These are phyloP conservation scores for Xylaria sp. DNA, from an alignment of 2,329 filamentous ascomycete genomes.

Conservation along the genomic window DNA sequence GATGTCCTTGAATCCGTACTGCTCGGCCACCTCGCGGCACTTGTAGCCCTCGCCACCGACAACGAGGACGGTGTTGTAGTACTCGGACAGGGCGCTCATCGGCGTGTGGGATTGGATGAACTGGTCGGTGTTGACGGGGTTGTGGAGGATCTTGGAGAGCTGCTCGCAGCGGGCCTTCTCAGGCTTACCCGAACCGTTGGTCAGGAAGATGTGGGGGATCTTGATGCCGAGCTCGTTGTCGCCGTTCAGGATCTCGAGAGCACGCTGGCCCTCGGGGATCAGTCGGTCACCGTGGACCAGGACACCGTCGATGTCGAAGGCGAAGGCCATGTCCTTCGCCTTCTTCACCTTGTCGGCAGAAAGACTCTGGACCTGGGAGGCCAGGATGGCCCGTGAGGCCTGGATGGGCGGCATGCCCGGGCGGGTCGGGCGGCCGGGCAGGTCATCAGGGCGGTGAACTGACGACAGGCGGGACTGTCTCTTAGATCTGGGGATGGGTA, in stretches of 20 bases:
- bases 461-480: slow-evolving; percentile 69
- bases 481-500: slow-evolving; percentile 73
- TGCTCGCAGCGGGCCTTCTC: slow-evolving; percentile 67
- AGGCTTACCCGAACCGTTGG: slow-evolving; percentile 74
- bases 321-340: slow-evolving; percentile 81
- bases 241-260: slow-evolving; percentile 72
- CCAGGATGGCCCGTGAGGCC: slow-evolving; percentile 68
- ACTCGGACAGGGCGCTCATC: slow-evolving; percentile 75
- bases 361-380: slow-evolving; percentile 70
- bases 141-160: slow-evolving; percentile 66
- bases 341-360: slow-evolving; percentile 65
- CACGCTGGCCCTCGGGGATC: slow-evolving; percentile 68
- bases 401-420: slow-evolving; percentile 62
- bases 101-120: slow-evolving; percentile 80
- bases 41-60: slow-evolving; percentile 76
- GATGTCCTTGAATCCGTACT: slow-evolving; percentile 74
- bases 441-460: slow-evolving; percentile 49
- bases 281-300: slow-evolving; percentile 72
- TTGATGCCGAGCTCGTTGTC: slow-evolving; percentile 79
- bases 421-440: slow-evolving; percentile 49
- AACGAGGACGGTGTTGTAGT: slow-evolving; percentile 76
- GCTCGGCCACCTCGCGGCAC: slow-evolving; percentile 72
- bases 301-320: slow-evolving; percentile 79
- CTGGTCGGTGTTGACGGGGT: slow-evolving; percentile 69
- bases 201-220: slow-evolving; percentile 75